Base-by-base conservation (phyloP, 129 eudicot genomes). In the Glebionis coronaria region DNA sequence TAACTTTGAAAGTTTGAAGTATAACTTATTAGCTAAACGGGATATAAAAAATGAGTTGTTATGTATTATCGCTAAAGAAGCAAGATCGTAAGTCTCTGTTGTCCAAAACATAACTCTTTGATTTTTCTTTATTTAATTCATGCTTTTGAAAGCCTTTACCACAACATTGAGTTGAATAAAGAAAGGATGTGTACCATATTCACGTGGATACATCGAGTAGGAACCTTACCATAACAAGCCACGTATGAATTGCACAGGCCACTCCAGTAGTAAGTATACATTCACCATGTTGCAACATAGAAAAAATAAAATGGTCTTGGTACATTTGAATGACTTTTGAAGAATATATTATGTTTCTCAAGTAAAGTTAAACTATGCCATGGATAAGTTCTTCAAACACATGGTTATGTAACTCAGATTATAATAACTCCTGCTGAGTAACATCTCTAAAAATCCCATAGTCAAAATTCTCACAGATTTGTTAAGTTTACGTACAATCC, bases 211-310 rank as follows among this genome's bases (percentile, higher is more conserved):
- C 23, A 25, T 38, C 13, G 14, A 66, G 59, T 49, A 9, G 14
- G 65, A 15, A 45, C 59, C 88, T 84, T 76, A 86, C 98, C 79
- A 80, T 81, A 51, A 78, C 84, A 23, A 92, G 99, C 95, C 93
- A 93, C 47, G 69, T 85, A 71, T 82, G 81, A 21, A 94, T 89
- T 6, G 97, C 95, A 75, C 99, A 94, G 1, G 99, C 83, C 80
- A 90, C 95, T 14, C 90, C 79, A 4, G 84, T 83, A 74, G 90
- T 94, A 77, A 90, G 84, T 59, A 89, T 60, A 65, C 97, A 94
- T 79, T 61, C 65, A 55, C 99, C 99, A 76, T 94, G 99, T 97
- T 94, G 95, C 80, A 89, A 73, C n/a, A 75, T 58, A 51, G 67
- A 68, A 44, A 72, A 59, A 56, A 58, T 14, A 25, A 47, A 71